These are phyloP conservation scores for Silene latifolia DNA, from an alignment of 148 eudicot species.

Conservation along the genomic window DNA sequence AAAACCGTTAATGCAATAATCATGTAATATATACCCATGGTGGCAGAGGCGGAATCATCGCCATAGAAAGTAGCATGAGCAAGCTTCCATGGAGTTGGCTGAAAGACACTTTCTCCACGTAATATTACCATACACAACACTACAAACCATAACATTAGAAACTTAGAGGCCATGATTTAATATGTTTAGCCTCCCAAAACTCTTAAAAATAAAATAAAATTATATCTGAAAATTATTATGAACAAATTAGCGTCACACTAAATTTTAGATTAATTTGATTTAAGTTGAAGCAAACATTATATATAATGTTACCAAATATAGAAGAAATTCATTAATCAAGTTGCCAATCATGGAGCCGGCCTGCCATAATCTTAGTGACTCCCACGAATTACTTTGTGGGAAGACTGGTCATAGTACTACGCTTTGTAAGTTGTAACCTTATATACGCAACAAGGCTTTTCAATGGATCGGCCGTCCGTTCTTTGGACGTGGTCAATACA, in stretches of 20 bases:
- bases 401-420: too few species aligned
- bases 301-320: background rate
- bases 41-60: constrained; percentile 59
- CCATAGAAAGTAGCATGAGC: constrained; percentile 88
- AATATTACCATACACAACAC: constrained; percentile 10
- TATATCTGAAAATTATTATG: background rate
- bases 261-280: background rate
- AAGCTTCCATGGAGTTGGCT: constrained; percentile 40
- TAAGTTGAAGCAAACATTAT: too few species aligned
- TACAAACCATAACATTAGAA: background rate
- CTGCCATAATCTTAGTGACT: constrained; percentile 20
- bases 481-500: too few species aligned
- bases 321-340: background rate
- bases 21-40: constrained; percentile 52
- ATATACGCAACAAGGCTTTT: background rate
- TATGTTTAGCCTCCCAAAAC: background rate
- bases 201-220: background rate
- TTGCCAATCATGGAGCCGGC: constrained; percentile 8
- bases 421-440: background rate
- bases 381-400: constrained; percentile 21
- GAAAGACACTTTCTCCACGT: background rate
- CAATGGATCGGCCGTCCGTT: too few species aligned
- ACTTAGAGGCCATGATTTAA: constrained; percentile 12
- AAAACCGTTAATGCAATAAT: too few species aligned
- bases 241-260: background rate